phyloP scores from a whole-genome alignment of 2,329 filamentous ascomycete genomes.

The Arthrobotrys conoides region DNA sequence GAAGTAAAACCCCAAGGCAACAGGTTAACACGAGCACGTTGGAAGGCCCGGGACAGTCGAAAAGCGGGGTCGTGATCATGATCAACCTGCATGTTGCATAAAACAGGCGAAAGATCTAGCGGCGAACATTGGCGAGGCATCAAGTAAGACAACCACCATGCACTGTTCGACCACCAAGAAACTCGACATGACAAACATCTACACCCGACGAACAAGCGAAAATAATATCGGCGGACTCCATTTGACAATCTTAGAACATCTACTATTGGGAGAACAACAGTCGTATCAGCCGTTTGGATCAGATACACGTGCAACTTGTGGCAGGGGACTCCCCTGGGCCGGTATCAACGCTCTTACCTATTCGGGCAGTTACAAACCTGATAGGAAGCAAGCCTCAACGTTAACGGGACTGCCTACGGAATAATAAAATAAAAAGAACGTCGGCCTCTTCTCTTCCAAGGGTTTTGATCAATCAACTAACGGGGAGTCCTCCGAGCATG shows the following conservation, averaged over 20 bases:
- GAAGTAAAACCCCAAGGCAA: conserved; percentile 10
- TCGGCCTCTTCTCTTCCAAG: not conserved
- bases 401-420: conserved; percentile 18
- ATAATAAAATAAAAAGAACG: not conserved
- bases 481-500: conserved; percentile 17
- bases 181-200: not conserved
- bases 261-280: conserved; percentile 2
- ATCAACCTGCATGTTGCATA: not conserved
- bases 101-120: conserved; percentile 25
- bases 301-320: conserved; percentile 40
- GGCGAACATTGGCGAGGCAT: conserved; percentile 8
- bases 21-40: too few relatives aligned
- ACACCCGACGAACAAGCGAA: conserved; percentile 10
- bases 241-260: not conserved
- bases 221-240: conserved; percentile 32
- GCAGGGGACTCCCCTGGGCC: conserved; percentile 10
- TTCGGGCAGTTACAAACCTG: conserved; percentile 34
- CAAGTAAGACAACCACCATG: conserved; percentile 8
- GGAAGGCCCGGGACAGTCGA: not conserved
- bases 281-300: conserved; percentile 14
- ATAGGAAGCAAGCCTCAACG: conserved; percentile 1
- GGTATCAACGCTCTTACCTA: conserved; percentile 42
- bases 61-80: conserved; percentile 21
- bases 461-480: not conserved
- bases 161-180: not conserved